phyloP scores from a whole-genome alignment of 257 asterid species.

The Ocimum tenuiflorum region DNA sequence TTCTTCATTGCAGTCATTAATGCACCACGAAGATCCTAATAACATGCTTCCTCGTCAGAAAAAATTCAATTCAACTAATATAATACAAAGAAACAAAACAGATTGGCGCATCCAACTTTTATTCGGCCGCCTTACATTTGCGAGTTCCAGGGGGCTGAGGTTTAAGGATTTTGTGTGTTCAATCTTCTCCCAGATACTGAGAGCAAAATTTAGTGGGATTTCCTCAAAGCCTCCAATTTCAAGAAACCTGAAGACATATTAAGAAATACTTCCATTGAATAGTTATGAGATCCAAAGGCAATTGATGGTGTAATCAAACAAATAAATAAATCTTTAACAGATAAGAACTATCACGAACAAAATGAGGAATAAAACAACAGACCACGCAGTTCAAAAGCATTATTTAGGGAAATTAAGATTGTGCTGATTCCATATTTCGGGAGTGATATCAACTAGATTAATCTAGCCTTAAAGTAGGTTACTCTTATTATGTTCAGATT shows the following conservation, averaged over 20 bases:
- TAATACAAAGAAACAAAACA: conserved; percentile 13
- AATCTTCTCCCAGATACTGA: conserved; percentile 55
- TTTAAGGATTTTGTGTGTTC: conserved; percentile 33
- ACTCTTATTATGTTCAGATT: not conserved
- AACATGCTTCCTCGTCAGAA: conserved; percentile 13
- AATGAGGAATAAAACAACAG: not conserved
- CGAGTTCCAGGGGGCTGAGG: conserved; percentile 29
- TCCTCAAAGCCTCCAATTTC: conserved; percentile 59
- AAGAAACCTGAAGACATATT: conserved; percentile 46
- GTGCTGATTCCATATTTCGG: not conserved
- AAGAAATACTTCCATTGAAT: conserved; percentile 19
- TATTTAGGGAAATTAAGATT: not conserved
- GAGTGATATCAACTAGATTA: not conserved
- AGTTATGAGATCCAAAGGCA: conserved; percentile 13
- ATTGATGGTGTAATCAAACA: not conserved
- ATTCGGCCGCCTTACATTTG: conserved; percentile 31
- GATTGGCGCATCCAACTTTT: conserved; percentile 1
- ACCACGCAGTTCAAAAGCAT: not conserved
- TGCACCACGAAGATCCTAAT: conserved; percentile 64
- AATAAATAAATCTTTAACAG: not conserved
- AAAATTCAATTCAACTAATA: conserved; percentile 16
- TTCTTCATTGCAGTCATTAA: conserved; percentile 65
- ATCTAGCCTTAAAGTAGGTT: not conserved
- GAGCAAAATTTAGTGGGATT: conserved; percentile 51
- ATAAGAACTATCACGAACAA: conserved; percentile 3